Conservation (phyloP, 305 asterid species). For the Fraxinus velutina region DNA sequence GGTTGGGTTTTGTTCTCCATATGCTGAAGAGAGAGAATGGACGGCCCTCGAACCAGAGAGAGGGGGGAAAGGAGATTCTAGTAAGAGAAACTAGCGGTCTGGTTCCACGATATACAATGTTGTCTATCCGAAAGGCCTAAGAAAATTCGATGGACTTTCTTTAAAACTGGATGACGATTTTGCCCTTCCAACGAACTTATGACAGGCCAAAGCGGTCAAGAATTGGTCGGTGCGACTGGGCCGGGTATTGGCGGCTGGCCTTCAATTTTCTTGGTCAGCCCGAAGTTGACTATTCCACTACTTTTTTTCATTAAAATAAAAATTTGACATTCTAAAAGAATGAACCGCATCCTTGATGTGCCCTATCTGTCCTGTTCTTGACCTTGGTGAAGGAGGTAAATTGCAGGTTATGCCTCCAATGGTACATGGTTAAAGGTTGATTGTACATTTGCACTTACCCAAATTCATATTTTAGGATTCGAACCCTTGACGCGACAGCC, state of each 20-base stretch:
- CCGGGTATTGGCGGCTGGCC: neutral
- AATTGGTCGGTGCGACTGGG: neutral
- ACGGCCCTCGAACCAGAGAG: conserved; percentile 24
- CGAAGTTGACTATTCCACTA: neutral
- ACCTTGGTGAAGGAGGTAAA: too few species aligned
- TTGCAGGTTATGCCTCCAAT: too few species aligned
- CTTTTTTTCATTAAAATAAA: neutral
- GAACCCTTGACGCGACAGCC: too few species aligned
- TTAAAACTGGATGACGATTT: conserved; percentile 14
- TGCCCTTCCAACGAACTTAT: conserved; percentile 24
- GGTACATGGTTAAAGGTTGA: too few species aligned
- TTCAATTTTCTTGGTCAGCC: neutral
- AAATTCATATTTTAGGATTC: too few species aligned
- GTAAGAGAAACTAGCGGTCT: conserved; percentile 12
- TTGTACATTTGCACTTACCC: too few species aligned
- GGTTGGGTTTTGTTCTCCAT: conserved; percentile 44
- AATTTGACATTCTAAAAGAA: too few species aligned
- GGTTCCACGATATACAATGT: neutral
- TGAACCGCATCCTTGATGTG: too few species aligned
- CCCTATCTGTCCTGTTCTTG: too few species aligned
- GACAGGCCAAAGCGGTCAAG: neutral
- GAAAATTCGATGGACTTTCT: conserved; percentile 18
- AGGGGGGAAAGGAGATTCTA: neutral
- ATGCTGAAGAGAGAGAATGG: conserved; percentile 10
- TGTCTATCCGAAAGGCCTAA: conserved; percentile 18